Evolutionary conservation across 768 basidiomycete genomes (phyloP).

Genomic region (Rhizopogon sp.): DNA sequence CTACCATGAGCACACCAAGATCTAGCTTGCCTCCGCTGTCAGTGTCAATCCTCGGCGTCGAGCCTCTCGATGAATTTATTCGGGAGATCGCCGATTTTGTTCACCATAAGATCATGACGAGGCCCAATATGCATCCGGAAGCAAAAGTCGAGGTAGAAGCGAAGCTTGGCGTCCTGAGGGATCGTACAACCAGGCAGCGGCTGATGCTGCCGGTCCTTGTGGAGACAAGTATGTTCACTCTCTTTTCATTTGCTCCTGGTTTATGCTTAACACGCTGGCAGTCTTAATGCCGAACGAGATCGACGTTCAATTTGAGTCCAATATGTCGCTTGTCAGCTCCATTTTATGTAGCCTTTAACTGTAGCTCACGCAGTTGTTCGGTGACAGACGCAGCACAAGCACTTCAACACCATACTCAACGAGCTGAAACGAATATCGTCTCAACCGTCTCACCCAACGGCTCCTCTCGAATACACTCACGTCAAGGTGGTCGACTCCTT

Average conservation of each 20-base stretch:
- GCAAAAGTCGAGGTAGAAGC: constrained; percentile 80
- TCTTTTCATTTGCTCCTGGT: neutral
- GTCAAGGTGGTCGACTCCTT: constrained; percentile 77
- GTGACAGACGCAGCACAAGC: constrained; percentile 74
- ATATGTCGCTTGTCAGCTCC: constrained; percentile 77
- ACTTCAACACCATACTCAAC: constrained; percentile 87
- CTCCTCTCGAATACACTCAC: constrained; percentile 72
- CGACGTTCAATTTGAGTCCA: constrained; percentile 81
- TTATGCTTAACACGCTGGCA: constrained; percentile 25
- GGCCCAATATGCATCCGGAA: constrained; percentile 46
- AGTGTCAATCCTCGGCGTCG: constrained; percentile 80
- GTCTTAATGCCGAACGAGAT: constrained; percentile 61
- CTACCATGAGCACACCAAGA: constrained; percentile 20
- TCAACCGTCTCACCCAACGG: constrained; percentile 45
- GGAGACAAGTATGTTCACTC: constrained; percentile 69
- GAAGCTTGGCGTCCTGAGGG: constrained; percentile 76
- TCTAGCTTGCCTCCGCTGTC: constrained; percentile 56
- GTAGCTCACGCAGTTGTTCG: constrained; percentile 11
- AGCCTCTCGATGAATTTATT: constrained; percentile 91
- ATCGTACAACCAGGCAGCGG: constrained; percentile 50
- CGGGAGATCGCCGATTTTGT: constrained; percentile 88
- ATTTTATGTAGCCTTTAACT: constrained; percentile 3
- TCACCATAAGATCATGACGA: constrained; percentile 59
- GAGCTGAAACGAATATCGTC: constrained; percentile 56
- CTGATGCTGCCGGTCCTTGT: constrained; percentile 68